These are phyloP conservation scores for Psidium guajava DNA, from an alignment of 345 rosid genomes.

Conservation along the genomic window DNA sequence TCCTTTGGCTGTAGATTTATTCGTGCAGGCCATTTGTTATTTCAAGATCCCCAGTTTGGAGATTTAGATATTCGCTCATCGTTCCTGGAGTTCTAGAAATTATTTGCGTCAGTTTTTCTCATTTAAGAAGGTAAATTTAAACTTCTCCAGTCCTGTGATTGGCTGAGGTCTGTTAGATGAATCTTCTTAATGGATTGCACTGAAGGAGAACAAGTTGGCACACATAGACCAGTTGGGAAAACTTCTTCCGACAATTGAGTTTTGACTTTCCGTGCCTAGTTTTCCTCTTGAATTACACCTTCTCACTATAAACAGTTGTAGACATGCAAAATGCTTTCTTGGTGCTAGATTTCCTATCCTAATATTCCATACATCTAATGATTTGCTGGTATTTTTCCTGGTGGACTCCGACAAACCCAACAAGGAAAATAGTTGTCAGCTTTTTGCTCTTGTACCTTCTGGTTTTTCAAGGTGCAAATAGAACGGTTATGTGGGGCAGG, in stretches of 20 bases:
- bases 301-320: neutral
- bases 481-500: neutral
- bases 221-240: neutral
- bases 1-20: constrained; percentile 32
- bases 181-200: neutral
- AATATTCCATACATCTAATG: neutral
- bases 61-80: constrained; percentile 34
- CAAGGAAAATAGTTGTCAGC: neutral
- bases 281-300: neutral
- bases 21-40: constrained; percentile 21
- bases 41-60: constrained; percentile 15
- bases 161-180: neutral
- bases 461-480: neutral
- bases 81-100: constrained; percentile 27
- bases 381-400: neutral
- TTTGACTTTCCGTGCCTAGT: neutral
- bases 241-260: neutral
- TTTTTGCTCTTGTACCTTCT: neutral
- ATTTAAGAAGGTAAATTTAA: neutral
- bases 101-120: neutral
- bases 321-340: neutral
- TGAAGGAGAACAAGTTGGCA: neutral
- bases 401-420: neutral
- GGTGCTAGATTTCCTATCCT: neutral
- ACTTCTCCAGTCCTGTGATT: neutral